Conservation (phyloP, 441 rosid genomes). For the Populus hybrid region DNA sequence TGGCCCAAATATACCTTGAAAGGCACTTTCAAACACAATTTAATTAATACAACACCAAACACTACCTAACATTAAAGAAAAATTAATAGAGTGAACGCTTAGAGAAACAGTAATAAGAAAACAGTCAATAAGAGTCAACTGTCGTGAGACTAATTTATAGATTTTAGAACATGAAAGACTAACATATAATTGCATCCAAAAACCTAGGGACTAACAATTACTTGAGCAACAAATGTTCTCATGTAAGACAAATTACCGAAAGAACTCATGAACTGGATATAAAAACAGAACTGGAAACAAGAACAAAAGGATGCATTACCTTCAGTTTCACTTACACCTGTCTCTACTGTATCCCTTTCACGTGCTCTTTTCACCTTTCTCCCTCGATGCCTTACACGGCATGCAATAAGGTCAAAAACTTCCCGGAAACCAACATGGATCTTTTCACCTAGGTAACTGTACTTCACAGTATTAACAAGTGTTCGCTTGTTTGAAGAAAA, state of each 20-base stretch:
- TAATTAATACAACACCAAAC: no score
- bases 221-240: neutral
- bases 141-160: neutral
- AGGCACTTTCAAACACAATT: no score
- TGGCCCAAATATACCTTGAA: no score
- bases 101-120: neutral
- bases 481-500: conserved; percentile 21
- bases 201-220: neutral
- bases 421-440: conserved; percentile 4
- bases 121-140: neutral
- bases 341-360: neutral
- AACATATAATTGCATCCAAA: neutral
- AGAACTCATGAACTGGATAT: neutral
- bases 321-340: conserved; percentile 4
- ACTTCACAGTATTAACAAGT: neutral
- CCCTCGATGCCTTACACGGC: conserved; percentile 8
- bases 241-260: neutral
- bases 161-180: neutral
- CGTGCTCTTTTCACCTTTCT: neutral
- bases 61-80: no score
- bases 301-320: neutral
- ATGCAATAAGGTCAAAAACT: conserved; percentile 1
- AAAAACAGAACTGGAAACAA: neutral
- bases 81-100: no score
- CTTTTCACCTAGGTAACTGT: neutral